Evolutionary conservation across 352 stramenopile genomes (phyloP), one percentile per base, ranked within the genome.

Genomic region (Phytopythium vexans): DNA sequence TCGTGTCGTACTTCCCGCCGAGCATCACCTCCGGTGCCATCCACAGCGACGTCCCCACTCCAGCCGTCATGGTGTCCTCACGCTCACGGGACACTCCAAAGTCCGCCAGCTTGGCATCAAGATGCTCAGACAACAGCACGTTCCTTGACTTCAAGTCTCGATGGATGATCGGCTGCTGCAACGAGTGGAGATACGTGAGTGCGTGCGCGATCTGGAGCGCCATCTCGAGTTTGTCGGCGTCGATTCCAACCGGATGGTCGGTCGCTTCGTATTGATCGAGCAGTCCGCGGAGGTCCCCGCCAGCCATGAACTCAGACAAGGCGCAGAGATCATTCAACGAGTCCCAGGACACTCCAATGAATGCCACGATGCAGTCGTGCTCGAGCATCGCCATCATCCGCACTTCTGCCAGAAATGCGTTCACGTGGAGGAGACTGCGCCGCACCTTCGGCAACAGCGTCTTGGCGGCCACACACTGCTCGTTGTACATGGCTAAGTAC

Each of bases 401-500:
- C 36, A 84, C 79, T 50, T 87, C 73, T 35, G 71, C 64, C 68
- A 87, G 68, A 40, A 87, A 87, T 35, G 58, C 44, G 31, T 72
- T 67, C 6, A 77, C 41, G 15, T 82, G 56, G 14, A 66, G 69
- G 14, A 69, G 44, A 42, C 58, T 60, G 6, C 54, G 55, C 7
- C 57, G 45, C 10, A 43, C 65, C 2, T 64, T 32, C n/a, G 58
- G 58, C 2, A 63, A 44, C 32, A 83, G 41, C 38, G 52, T 61
- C 58, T 87, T 87, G 14, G 84, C 56, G 1, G 69, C 76, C 7
- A 87, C 68, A 21, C 52, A 40, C 34, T 71, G 44, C 0, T 51
- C 42, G 15, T 65, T 53, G 31, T 73, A 78, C 6, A 41, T 57
- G 1, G 68, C 75, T 3, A 58, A 33, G 46, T 78, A 77, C 5